These are phyloP conservation scores for Colletotrichum sp. DNA, from an alignment of 2,329 filamentous ascomycete species.

Conservation along the genomic window DNA sequence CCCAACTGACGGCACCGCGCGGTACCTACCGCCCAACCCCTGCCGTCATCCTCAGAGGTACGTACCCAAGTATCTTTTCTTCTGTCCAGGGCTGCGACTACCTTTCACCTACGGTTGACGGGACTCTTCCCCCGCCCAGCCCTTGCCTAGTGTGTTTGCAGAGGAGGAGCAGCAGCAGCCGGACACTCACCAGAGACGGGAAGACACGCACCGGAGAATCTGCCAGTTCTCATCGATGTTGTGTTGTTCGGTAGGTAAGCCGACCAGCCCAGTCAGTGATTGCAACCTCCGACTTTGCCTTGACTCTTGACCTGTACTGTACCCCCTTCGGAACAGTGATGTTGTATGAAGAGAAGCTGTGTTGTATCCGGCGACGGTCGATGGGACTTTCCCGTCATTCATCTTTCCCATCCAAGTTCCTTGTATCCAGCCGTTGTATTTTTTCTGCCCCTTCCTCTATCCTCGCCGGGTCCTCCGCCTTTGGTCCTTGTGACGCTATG, in stretches of 20 bases:
- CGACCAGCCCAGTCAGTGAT: background rate
- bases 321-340: background rate
- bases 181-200: background rate
- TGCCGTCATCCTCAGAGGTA: background rate
- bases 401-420: background rate
- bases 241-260: background rate
- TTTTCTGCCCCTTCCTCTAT: background rate
- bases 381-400: background rate
- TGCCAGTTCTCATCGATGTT: background rate
- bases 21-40: background rate
- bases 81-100: background rate
- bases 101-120: background rate
- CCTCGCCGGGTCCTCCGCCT: constrained; percentile 8
- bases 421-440: background rate
- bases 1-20: background rate
- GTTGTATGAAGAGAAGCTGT: background rate
- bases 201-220: background rate
- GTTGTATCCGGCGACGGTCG: background rate
- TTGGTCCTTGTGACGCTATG: constrained; percentile 15
- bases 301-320: background rate
- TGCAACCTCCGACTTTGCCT: background rate
- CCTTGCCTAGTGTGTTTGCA: background rate
- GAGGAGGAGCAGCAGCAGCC: background rate
- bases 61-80: background rate
- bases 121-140: constrained; percentile 5